Base-by-base conservation (phyloP, 345 rosid species). In the Eucalyptus cloeziana region DNA sequence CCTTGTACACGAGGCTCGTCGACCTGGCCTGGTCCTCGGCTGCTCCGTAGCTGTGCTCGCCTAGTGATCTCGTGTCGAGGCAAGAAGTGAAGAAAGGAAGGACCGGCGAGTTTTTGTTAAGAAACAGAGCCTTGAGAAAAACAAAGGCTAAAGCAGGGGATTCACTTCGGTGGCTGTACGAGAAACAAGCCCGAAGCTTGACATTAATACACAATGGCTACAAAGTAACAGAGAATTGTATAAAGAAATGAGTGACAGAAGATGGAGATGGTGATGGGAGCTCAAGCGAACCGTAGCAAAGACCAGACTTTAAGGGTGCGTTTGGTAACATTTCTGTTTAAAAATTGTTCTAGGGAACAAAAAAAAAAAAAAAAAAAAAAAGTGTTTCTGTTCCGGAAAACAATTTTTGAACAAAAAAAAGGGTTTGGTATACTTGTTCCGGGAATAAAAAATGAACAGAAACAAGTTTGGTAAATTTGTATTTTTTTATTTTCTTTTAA, bases 1-100 rank as follows among this genome's bases (percentile, higher is more conserved):
- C 94, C 90, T 92, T 92, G 45, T 81, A 52, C 37, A 91, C 86
- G 54, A 92, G 83, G 43, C 88, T 91, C 10, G 90, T 22, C 50
- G 49, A 40, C 47, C 50, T 83, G 30, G 47, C 49, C 15, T 24
- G 47, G 30, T 60, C 67, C 85, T 86, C 51, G 5, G 88, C 5
- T n/a, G 85, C 31, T 67, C 33, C 88, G 4, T 24, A 54, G 16
- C 86, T 47, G 51, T 11, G 24, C 31, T 85, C 86, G 30, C 51
- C 52, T 9, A 25, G 51, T 2, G 52, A 43, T 85, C 43, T 85
- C n/a, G 86, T 45, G 86, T 44, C 21, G 8, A 85, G 27, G 51
- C 86, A 85, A 45, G 86, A 50, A 24, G 51, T 43, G 86, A 50
- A n/a, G 86, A 85, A 24, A 85, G 52, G 86, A 85, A 85, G 69